phyloP scores from a whole-genome alignment of 139 green algal species.

The Chlorella sp. region DNA sequence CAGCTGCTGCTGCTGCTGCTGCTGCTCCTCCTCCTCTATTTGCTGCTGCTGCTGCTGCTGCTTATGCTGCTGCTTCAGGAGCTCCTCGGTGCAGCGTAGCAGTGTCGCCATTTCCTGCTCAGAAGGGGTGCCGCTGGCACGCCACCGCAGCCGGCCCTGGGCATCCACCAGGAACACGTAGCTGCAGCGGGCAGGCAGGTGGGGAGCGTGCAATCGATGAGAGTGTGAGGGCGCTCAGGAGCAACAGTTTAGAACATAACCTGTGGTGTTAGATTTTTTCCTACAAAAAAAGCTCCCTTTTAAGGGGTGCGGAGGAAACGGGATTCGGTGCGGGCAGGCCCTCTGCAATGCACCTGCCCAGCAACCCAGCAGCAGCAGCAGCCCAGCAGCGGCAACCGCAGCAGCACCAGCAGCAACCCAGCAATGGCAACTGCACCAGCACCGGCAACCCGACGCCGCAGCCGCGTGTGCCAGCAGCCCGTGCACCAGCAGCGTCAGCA shows the following conservation, averaged over 20 bases:
- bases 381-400: too few relatives aligned
- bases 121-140: conserved; percentile 36
- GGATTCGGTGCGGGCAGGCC: background rate
- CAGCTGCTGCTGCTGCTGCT: background rate
- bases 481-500: too few relatives aligned
- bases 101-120: conserved; percentile 25
- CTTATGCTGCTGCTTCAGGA: background rate
- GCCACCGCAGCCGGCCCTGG: conserved; percentile 35
- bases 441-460: too few relatives aligned
- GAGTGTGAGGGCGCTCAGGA: too few relatives aligned
- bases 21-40: background rate
- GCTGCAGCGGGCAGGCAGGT: background rate
- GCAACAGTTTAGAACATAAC: background rate
- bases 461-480: too few relatives aligned
- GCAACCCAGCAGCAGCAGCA: too few relatives aligned
- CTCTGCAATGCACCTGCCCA: too few relatives aligned
- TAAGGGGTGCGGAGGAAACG: too few relatives aligned
- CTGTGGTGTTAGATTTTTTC: background rate
- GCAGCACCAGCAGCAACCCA: too few relatives aligned
- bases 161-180: conserved; percentile 46
- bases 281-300: too few relatives aligned
- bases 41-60: background rate
- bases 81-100: conserved; percentile 22
- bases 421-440: too few relatives aligned
- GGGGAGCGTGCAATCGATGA: too few relatives aligned